These are phyloP conservation scores for Austroboletus eburneus DNA, from an alignment of 768 basidiomycete genomes.

Conservation along the genomic window DNA sequence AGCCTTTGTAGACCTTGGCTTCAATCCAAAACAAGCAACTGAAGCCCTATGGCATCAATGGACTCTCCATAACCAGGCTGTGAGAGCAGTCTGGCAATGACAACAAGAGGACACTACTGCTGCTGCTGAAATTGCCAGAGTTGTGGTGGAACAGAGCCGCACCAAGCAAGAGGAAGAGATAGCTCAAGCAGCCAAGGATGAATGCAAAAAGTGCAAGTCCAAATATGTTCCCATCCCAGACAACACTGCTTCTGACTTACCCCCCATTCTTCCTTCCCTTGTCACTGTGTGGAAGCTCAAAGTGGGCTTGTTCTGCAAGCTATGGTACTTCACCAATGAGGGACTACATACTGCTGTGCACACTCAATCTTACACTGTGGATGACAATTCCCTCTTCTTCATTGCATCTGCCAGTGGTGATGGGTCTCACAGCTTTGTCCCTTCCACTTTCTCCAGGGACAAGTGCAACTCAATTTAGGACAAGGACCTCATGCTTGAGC, in stretches of 20 bases:
- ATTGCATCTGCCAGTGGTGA: neutral
- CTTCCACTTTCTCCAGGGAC: neutral
- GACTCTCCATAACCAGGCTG: too few species aligned
- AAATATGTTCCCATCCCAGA: neutral
- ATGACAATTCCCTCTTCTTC: neutral
- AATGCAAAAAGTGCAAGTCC: neutral
- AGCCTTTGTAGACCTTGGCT: too few species aligned
- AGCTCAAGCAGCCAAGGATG: neutral
- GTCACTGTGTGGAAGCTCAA: neutral
- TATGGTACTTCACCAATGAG: neutral
- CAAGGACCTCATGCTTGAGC: neutral
- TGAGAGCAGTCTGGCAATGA: too few species aligned
- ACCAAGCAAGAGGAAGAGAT: neutral
- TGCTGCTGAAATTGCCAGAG: too few species aligned
- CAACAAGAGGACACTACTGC: too few species aligned
- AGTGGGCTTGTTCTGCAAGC: neutral
- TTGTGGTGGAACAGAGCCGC: too few species aligned
- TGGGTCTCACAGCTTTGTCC: neutral
- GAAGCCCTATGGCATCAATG: too few species aligned
- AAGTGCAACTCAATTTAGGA: neutral
- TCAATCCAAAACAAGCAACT: too few species aligned
- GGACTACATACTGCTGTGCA: neutral
- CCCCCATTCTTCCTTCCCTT: neutral
- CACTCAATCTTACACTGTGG: neutral
- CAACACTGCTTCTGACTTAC: neutral